These are phyloP conservation scores for Sedum album DNA, from an alignment of 164 flowering plant species.

Conservation along the genomic window DNA sequence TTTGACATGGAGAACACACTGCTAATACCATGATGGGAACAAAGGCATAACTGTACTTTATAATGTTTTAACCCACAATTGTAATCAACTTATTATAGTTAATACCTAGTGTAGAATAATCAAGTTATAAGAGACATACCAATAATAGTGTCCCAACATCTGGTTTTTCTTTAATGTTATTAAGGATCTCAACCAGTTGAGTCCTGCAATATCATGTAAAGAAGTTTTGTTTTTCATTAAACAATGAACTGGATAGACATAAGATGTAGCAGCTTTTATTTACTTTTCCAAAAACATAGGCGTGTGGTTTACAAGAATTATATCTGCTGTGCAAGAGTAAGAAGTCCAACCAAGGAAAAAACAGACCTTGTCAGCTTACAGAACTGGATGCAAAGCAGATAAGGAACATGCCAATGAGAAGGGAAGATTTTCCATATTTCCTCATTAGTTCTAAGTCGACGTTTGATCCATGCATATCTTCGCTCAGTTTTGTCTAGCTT, in stretches of 20 bases:
- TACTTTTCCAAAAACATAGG: not conserved
- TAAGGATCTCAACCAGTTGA: slow-evolving; percentile 80
- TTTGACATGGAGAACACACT: not conserved
- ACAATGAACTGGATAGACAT: not conserved
- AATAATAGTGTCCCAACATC: slow-evolving; percentile 82
- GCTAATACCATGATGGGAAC: not conserved
- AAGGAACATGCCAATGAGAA: slow-evolving; percentile 83
- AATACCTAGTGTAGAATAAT: not conserved
- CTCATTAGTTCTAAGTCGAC: slow-evolving; percentile 89
- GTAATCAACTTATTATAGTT: not conserved
- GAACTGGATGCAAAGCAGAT: slow-evolving; percentile 90
- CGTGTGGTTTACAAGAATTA: not conserved
- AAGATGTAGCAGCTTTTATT: not conserved
- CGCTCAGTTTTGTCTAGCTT: slow-evolving; percentile 92
- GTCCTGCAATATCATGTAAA: slow-evolving; percentile 34
- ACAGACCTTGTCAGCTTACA: slow-evolving; percentile 91
- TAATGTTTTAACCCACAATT: not conserved
- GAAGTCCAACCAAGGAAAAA: not conserved
- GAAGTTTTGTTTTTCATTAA: not conserved
- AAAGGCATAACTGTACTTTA: not conserved
- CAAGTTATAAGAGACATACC: slow-evolving; percentile 32
- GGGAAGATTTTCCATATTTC: slow-evolving; percentile 98
- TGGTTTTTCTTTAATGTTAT: slow-evolving; percentile 78
- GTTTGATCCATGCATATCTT: slow-evolving; percentile 98
- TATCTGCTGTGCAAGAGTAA: not conserved